These are phyloP conservation scores for Serendipita vermifera DNA, from an alignment of 768 basidiomycete species.

Conservation along the genomic window DNA sequence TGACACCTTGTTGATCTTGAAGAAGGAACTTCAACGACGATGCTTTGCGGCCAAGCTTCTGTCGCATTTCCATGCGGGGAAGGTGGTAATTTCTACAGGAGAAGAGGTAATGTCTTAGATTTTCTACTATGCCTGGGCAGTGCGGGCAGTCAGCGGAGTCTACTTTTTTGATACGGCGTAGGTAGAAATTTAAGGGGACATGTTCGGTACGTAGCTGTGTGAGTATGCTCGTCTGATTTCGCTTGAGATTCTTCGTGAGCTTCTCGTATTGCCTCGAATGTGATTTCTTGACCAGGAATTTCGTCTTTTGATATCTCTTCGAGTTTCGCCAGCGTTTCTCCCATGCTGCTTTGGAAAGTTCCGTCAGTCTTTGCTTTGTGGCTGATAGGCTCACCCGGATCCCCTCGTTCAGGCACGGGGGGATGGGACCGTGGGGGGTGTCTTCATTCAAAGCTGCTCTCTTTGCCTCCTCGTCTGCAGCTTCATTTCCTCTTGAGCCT, in stretches of 20 bases:
- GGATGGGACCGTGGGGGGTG: not conserved
- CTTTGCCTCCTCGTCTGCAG: slow-evolving; percentile 12
- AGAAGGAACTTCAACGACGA: not conserved
- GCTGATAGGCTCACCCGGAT: slow-evolving; percentile 17
- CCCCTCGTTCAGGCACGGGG: not conserved
- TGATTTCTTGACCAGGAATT: not conserved
- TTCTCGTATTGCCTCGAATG: not conserved
- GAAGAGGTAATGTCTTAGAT: not conserved
- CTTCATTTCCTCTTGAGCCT: slow-evolving; percentile 13
- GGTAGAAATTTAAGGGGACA: not conserved
- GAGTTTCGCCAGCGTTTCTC: not conserved
- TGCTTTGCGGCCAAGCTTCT: not conserved
- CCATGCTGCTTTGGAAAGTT: not conserved
- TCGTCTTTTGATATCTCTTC: not conserved
- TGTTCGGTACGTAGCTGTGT: not conserved
- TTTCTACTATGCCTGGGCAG: not conserved
- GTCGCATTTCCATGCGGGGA: not conserved
- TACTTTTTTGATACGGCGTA: not conserved
- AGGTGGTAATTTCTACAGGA: not conserved
- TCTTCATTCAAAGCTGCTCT: slow-evolving; percentile 9
- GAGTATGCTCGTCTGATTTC: not conserved
- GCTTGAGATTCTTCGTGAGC: not conserved
- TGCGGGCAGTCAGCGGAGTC: not conserved
- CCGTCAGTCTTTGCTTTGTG: slow-evolving; percentile 7
- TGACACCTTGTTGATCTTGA: not conserved